Evolutionary conservation across 129 eudicot species (phyloP).

Genomic region (Chrysanthemum seticuspe): DNA sequence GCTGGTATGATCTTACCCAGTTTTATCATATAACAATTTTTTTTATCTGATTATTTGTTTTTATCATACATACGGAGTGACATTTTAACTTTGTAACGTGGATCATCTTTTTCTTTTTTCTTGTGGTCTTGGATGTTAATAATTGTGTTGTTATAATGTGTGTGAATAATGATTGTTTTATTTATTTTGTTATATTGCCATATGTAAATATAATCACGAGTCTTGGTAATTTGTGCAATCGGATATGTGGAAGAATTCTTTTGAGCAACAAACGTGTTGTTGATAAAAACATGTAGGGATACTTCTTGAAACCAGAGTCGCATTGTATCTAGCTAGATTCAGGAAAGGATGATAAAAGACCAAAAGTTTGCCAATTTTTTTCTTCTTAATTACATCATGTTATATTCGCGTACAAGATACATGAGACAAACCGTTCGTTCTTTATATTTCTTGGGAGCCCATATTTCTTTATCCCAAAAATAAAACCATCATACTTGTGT

Average conservation of each 20-base stretch:
- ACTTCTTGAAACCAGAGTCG: too few species aligned
- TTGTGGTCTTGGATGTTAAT: neutral
- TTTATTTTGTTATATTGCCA: neutral
- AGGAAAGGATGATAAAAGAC: neutral
- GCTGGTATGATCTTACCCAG: slow-evolving; percentile 16
- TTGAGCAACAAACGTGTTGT: too few species aligned
- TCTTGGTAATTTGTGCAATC: neutral
- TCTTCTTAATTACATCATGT: neutral
- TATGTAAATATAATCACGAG: neutral
- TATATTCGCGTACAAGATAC: neutral
- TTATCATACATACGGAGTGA: slow-evolving; percentile 13
- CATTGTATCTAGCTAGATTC: too few species aligned
- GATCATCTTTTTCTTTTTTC: too few species aligned
- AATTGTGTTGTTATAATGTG: slow-evolving; percentile 20
- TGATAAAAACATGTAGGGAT: too few species aligned
- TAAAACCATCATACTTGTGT: neutral
- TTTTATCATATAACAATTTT: neutral
- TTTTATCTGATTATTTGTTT: slow-evolving; percentile 18
- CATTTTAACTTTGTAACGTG: slow-evolving; percentile 10
- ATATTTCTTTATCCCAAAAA: too few species aligned
- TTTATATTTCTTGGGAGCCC: too few species aligned
- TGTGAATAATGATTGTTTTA: slow-evolving; percentile 14
- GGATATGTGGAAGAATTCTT: too few species aligned
- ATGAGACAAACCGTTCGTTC: neutral
- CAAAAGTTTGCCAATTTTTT: neutral